Percentiles rank a stretch among this genome's conserved stretches.
These are phyloP conservation scores for Priceomyces medius DNA, from an alignment of 805 yeast species.

Conservation along the genomic window DNA sequence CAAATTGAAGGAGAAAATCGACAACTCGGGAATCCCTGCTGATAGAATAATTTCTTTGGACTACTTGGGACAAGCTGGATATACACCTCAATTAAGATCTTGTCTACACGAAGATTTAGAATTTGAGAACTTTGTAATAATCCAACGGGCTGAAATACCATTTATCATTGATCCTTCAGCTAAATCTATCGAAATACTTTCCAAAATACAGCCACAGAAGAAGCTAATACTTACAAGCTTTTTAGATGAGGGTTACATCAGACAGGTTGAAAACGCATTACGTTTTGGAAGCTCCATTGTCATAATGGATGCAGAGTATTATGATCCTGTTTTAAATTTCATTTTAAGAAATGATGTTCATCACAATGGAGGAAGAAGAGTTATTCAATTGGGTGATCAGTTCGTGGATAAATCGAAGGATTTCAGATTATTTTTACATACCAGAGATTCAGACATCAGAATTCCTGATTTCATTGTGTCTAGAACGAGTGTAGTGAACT, in stretches of 20 bases:
- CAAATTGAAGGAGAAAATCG: constrained; percentile 38
- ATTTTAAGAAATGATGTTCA: constrained; percentile 61
- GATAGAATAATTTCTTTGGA: constrained; percentile 36
- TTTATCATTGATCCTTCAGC: constrained; percentile 74
- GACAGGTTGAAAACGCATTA: constrained; percentile 73
- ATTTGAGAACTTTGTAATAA: constrained; percentile 61
- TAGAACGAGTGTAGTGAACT: constrained; percentile 65
- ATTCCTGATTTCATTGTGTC: constrained; percentile 59
- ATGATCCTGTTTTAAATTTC: constrained; percentile 70
- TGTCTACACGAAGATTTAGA: constrained; percentile 58
- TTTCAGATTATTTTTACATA: constrained; percentile 59
- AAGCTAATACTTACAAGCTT: constrained; percentile 64
- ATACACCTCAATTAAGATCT: constrained; percentile 50
- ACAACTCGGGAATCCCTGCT: constrained; percentile 33
- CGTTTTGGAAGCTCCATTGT: constrained; percentile 78
- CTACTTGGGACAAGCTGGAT: constrained; percentile 40
- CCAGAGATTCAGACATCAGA: constrained; percentile 52
- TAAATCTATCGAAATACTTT: constrained; percentile 41
- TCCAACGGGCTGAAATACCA: constrained; percentile 45
- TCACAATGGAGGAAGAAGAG: constrained; percentile 65
- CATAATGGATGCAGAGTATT: constrained; percentile 75
- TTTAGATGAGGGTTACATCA: constrained; percentile 61
- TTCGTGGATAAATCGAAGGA: constrained; percentile 66
- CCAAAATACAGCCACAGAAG: constrained; percentile 23
- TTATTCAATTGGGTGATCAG: constrained; percentile 59